Evolutionary conservation across 2,329 filamentous ascomycete species (phyloP), one percentile per base, ranked within the genome.

Genomic region (Pseudocercospora fijiensis): DNA sequence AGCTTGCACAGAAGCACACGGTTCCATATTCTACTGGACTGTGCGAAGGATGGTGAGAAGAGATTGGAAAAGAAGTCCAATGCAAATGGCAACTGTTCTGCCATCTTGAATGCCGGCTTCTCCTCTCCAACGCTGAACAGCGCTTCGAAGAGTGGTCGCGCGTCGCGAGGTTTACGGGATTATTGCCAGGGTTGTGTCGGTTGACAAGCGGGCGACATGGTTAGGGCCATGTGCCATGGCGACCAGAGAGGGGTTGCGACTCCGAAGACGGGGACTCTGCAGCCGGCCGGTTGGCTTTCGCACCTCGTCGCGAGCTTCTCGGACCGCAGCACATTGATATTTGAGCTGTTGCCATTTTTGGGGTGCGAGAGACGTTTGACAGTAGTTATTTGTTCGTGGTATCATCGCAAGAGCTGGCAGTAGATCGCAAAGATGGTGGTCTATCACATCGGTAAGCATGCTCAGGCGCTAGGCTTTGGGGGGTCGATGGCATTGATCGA

Each of bases 401-500:
- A n/a, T 11, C n/a, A 41, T 18, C 37, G 37, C 37, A 41, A 41
- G 37, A 41, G 16, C 37, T 41, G 37, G 37, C 37, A 41, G 13
- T 18, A n/a, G 37, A 41, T 41, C 37, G 37, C 37, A 28, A 65
- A n/a, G 7, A 70, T 70, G 68, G 45, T 62, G 9, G 68, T 70
- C 58, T 68, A 70, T 47, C 68, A 70, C 57, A 67, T 70, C 16
- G 68, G 68, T 70, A 22, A 27, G 27, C 30, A 27, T 9, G n/a
- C 9, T 22, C 26, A n/a, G 37, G 37, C 37, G 37, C 45, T 22
- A 13, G 20, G 10, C 52, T n/a, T 33, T 9, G 10, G 11, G 2
- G 16, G 6, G 52, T 20, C 18, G 16, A 20, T 16, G 18, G 22
- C 13, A 22, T 28, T 28, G 16, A 56, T 20, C 51, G 41, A 43